phyloP scores from a whole-genome alignment of 2,329 filamentous ascomycete genomes.

The Sporothrix sp. region DNA sequence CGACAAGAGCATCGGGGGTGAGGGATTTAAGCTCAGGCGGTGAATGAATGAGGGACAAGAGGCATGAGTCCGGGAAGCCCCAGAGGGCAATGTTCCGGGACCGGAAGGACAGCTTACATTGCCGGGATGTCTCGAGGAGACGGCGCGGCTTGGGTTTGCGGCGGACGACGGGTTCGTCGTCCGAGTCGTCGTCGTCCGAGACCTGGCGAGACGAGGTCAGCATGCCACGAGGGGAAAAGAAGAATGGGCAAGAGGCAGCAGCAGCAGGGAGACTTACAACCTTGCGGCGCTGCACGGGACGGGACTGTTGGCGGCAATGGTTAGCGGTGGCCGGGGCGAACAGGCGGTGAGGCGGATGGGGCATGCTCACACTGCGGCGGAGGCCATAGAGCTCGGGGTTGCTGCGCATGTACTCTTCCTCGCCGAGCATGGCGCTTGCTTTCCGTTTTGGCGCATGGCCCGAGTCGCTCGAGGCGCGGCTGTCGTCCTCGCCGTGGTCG shows the following conservation, averaged over 20 bases:
- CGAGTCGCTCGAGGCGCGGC: conserved; percentile 63
- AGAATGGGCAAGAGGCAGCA: too few relatives aligned
- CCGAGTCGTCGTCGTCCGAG: conserved; percentile 34
- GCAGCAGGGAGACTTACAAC: conserved; percentile 35
- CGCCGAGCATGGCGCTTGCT: conserved; percentile 43
- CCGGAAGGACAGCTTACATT: conserved; percentile 12
- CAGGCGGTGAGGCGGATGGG: conserved; percentile 5
- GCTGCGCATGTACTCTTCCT: conserved; percentile 76
- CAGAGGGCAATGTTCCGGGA: too few relatives aligned
- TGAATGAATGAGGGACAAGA: too few relatives aligned
- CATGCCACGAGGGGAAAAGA: neutral
- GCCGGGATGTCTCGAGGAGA: conserved; percentile 26
- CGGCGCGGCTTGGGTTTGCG: conserved; percentile 62
- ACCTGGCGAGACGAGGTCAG: conserved; percentile 13
- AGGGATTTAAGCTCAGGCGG: neutral
- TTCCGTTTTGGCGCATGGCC: conserved; percentile 65
- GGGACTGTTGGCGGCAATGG: conserved; percentile 34
- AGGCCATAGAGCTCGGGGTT: conserved; percentile 94
- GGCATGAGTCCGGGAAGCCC: too few relatives aligned
- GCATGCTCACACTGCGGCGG: conserved; percentile 67
- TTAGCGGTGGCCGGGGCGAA: conserved; percentile 22
- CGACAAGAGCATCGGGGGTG: too few relatives aligned
- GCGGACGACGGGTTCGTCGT: conserved; percentile 46
- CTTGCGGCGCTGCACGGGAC: conserved; percentile 48
- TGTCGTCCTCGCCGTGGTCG: conserved; percentile 45